A percentile compares a stretch with the other conserved stretches of the same genome.
These are phyloP conservation scores for Nannizzia gypsea DNA, from an alignment of 2,329 filamentous ascomycete genomes.

Conservation along the genomic window DNA sequence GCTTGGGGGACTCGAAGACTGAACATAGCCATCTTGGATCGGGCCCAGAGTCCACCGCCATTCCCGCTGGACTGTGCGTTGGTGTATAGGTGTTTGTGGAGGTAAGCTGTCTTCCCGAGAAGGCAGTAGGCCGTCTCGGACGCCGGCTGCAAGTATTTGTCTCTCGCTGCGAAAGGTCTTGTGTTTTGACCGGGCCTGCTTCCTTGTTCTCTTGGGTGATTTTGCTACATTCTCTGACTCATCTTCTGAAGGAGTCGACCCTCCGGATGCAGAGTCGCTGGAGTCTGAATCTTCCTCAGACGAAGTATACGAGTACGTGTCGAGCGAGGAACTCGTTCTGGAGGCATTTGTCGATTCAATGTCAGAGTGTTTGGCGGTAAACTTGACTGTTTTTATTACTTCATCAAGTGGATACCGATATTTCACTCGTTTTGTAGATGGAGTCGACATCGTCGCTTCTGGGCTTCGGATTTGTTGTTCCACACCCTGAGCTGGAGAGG, in stretches of 20 bases:
- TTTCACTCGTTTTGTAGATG: slow-evolving; percentile 45
- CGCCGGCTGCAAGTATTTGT: slow-evolving; percentile 30
- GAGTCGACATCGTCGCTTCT: slow-evolving; percentile 36
- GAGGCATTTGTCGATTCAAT: slow-evolving; percentile 22
- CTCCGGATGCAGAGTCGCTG: slow-evolving; percentile 19
- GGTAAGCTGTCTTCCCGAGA: slow-evolving; percentile 23
- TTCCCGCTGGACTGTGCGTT: slow-evolving; percentile 42
- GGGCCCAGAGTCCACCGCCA: slow-evolving; percentile 49
- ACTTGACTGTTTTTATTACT: slow-evolving; percentile 46
- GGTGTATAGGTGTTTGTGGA: slow-evolving; percentile 40
- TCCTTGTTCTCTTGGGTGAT: slow-evolving; percentile 10
- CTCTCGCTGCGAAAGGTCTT: slow-evolving; percentile 13
- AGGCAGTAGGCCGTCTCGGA: slow-evolving; percentile 26
- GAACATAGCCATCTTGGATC: slow-evolving; percentile 19
- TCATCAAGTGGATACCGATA: slow-evolving; percentile 47
- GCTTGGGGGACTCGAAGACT: slow-evolving; percentile 1
- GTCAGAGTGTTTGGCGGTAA: slow-evolving; percentile 46
- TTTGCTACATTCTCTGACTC: slow-evolving; percentile 15
- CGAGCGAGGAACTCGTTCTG: slow-evolving; percentile 13
- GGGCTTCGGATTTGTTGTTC: slow-evolving; percentile 20
- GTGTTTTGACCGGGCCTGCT: slow-evolving; percentile 9
- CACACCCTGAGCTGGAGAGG: not conserved
- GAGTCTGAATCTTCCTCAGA: slow-evolving; percentile 20
- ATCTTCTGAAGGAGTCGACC: slow-evolving; percentile 24
- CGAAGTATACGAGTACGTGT: slow-evolving; percentile 15